Evolutionary conservation across 805 yeast genomes (phyloP).

Genomic region (Helenozyma rhizophorensis): DNA sequence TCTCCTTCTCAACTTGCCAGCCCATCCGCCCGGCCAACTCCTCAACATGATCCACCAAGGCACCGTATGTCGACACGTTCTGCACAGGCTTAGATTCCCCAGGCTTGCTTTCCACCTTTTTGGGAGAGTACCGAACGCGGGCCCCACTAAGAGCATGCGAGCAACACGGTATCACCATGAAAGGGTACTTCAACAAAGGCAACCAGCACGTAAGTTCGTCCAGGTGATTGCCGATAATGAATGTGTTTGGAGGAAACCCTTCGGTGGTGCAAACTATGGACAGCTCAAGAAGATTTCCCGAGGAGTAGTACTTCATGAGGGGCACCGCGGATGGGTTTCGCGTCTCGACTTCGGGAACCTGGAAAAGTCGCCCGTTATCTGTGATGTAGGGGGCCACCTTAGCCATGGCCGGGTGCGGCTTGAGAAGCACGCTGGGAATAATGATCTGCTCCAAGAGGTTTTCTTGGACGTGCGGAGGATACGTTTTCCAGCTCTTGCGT

Average conservation of each 20-base stretch:
- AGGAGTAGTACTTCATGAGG: conserved; percentile 51
- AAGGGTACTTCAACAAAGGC: conserved; percentile 81
- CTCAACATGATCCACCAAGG: conserved; percentile 81
- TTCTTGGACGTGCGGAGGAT: conserved; percentile 59
- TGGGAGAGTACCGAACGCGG: conserved; percentile 58
- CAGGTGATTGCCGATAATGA: conserved; percentile 89
- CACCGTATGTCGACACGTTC: conserved; percentile 67
- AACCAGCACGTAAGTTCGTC: conserved; percentile 96
- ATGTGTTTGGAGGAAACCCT: conserved; percentile 66
- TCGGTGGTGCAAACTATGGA: conserved; percentile 51
- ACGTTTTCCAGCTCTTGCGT: conserved; percentile 81
- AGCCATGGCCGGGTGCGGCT: conserved; percentile 64
- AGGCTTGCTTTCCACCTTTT: conserved; percentile 13
- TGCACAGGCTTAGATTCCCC: conserved; percentile 2
- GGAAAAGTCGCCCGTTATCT: conserved; percentile 61
- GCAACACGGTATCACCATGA: conserved; percentile 92
- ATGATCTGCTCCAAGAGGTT: conserved; percentile 71
- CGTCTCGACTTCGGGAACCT: conserved; percentile 37
- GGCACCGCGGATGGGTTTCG: conserved; percentile 28
- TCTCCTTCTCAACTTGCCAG: conserved; percentile 82
- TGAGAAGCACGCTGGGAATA: conserved; percentile 68
- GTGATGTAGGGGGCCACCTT: conserved; percentile 48
- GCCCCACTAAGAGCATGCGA: conserved; percentile 83
- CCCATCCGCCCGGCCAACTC: conserved; percentile 64
- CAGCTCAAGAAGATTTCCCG: conserved; percentile 48